phyloP scores from a whole-genome alignment of 768 basidiomycete genomes.

The Trametes coccinea region DNA sequence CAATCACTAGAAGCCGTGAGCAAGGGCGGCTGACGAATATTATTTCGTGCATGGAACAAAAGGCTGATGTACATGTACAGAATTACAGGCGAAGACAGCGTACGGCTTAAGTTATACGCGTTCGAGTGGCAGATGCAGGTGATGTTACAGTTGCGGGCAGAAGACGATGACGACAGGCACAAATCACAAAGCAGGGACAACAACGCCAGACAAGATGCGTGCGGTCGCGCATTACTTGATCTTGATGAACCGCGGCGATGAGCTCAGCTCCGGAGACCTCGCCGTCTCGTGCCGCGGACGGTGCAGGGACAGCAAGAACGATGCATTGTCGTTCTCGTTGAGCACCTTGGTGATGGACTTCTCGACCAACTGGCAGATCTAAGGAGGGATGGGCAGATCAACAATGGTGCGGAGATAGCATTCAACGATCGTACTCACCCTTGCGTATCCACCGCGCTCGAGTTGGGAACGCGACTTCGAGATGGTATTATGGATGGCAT shows the following conservation, averaged over 20 bases:
- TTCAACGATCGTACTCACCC: conserved; percentile 39
- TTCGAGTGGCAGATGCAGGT: conserved; percentile 12
- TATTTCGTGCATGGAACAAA: not conserved
- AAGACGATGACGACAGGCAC: conserved; percentile 6
- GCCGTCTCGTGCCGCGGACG: conserved; percentile 23
- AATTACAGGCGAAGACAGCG: conserved; percentile 11
- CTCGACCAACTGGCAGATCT: conserved; percentile 74
- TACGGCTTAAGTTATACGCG: conserved; percentile 10
- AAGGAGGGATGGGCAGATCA: not conserved
- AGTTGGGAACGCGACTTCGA: conserved; percentile 65
- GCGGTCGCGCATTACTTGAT: conserved; percentile 38
- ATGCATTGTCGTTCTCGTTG: conserved; percentile 65
- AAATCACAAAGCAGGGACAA: conserved; percentile 4
- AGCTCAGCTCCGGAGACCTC: conserved; percentile 35
- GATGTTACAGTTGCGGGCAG: conserved; percentile 26
- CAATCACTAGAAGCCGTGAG: no score
- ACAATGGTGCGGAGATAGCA: not conserved
- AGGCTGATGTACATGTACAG: conserved; percentile 12
- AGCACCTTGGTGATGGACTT: conserved; percentile 70
- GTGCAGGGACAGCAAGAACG: conserved; percentile 68
- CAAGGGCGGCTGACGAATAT: not conserved
- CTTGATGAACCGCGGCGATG: conserved; percentile 39
- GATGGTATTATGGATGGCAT: conserved; percentile 81
- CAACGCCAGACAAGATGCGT: not conserved
- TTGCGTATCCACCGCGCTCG: conserved; percentile 56